Evolutionary conservation across 148 eudicot species (phyloP).

Genomic region (Nepenthes mirabilis): DNA sequence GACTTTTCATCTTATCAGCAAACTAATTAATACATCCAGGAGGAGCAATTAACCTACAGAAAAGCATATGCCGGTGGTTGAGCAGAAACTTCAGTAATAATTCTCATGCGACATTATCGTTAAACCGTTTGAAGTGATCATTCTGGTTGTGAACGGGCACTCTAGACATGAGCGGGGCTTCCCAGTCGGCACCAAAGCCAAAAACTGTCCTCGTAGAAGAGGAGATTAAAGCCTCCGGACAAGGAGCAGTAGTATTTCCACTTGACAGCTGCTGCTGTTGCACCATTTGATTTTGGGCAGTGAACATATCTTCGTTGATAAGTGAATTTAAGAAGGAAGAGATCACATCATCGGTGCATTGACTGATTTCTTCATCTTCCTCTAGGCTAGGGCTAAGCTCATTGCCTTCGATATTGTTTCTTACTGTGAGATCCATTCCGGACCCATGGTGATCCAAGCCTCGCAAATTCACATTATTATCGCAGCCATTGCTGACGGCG

Average conservation of each 20-base stretch:
- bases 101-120: no score
- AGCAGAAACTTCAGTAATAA: no score
- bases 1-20: no score
- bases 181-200: no score
- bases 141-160: no score
- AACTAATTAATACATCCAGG: no score
- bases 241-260: not conserved
- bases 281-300: constrained; percentile 1
- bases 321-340: constrained; percentile 14
- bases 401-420: constrained; percentile 5
- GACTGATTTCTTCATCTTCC: constrained; percentile 6
- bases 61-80: no score
- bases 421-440: not conserved
- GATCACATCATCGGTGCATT: constrained; percentile 10
- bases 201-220: no score
- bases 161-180: no score
- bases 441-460: not conserved
- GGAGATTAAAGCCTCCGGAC: not conserved
- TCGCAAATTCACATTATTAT: not conserved
- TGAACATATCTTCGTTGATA: constrained; percentile 15
- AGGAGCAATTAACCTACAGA: no score
- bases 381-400: constrained; percentile 6
- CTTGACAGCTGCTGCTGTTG: constrained; percentile 5
- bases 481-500: not conserved
- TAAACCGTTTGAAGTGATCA: no score